Conservation (phyloP, 306 rosid genomes). For the Quercus suber region DNA sequence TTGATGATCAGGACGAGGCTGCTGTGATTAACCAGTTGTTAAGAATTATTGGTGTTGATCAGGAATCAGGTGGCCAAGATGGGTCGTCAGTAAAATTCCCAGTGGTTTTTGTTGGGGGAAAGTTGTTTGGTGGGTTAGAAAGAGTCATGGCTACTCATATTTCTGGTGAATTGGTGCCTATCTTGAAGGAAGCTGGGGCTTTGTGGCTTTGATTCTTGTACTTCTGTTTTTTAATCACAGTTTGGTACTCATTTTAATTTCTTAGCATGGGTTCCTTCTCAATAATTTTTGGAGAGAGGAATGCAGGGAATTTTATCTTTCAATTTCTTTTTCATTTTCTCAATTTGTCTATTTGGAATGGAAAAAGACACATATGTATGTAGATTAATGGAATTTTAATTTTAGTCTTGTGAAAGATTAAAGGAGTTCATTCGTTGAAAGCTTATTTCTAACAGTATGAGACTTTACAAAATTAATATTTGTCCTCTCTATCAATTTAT, state of each 20-base stretch:
- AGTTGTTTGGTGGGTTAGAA: constrained; percentile 86
- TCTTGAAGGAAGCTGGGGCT: constrained; percentile 86
- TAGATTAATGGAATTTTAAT: not conserved
- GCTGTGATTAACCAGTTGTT: constrained; percentile 36
- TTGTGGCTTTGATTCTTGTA: constrained; percentile 68
- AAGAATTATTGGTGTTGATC: not conserved
- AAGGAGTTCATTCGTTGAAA: not conserved
- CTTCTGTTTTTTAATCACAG: too few relatives aligned
- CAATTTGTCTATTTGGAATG: not conserved
- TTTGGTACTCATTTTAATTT: not conserved
- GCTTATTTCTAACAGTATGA: too few relatives aligned
- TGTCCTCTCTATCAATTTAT: not conserved
- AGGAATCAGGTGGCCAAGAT: not conserved
- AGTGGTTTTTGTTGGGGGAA: constrained; percentile 85
- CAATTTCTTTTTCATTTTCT: not conserved
- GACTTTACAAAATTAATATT: not conserved
- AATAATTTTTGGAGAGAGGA: not conserved
- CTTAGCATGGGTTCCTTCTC: not conserved
- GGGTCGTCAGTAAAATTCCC: constrained; percentile 54
- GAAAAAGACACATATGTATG: not conserved
- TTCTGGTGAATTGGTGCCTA: constrained; percentile 85
- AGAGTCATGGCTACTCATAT: constrained; percentile 85
- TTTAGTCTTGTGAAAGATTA: not conserved
- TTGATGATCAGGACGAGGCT: constrained; percentile 52
- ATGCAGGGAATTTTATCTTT: not conserved